Percentiles rank a stretch among this genome's conserved stretches.
These are phyloP conservation scores for Thalassiosira mediterranea DNA, from an alignment of 352 stramenopile species.

Conservation along the genomic window DNA sequence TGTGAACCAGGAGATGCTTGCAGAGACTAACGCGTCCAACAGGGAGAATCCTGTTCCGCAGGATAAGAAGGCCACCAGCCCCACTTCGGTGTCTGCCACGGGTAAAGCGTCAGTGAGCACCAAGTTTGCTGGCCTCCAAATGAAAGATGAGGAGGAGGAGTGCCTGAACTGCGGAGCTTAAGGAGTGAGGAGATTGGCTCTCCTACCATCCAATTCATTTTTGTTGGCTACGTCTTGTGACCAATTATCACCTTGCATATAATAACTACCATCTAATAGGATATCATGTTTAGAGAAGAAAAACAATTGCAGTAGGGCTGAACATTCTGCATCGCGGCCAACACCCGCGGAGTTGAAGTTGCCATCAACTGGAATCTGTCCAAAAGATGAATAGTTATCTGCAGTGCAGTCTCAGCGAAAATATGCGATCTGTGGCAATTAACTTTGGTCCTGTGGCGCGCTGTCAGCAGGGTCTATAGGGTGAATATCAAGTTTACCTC, in stretches of 20 bases:
- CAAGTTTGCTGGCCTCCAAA: conserved; percentile 58
- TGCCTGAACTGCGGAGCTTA: conserved; percentile 86
- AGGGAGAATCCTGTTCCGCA: conserved; percentile 35
- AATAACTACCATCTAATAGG: no score
- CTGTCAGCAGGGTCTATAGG: no score
- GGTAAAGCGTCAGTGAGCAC: conserved; percentile 38
- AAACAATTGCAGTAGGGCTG: no score
- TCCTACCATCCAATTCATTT: no score
- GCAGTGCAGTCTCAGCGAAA: conserved; percentile 6
- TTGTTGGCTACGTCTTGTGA: no score
- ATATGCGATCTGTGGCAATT: conserved; percentile 12
- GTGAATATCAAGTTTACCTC: conserved; percentile 49
- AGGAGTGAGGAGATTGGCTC: background rate
- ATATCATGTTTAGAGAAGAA: no score
- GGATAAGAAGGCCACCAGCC: conserved; percentile 33
- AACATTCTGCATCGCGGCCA: no score
- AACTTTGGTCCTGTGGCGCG: no score
- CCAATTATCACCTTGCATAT: no score
- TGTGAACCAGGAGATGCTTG: conserved; percentile 93
- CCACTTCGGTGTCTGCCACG: conserved; percentile 19
- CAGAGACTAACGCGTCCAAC: conserved; percentile 48
- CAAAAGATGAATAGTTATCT: no score
- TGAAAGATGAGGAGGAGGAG: conserved; percentile 83
- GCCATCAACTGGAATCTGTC: no score
- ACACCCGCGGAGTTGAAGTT: no score